A percentile compares a stretch with the other conserved stretches of the same genome.
Evolutionary conservation across 345 rosid genomes (phyloP).

Genomic region (Populus simonii): DNA sequence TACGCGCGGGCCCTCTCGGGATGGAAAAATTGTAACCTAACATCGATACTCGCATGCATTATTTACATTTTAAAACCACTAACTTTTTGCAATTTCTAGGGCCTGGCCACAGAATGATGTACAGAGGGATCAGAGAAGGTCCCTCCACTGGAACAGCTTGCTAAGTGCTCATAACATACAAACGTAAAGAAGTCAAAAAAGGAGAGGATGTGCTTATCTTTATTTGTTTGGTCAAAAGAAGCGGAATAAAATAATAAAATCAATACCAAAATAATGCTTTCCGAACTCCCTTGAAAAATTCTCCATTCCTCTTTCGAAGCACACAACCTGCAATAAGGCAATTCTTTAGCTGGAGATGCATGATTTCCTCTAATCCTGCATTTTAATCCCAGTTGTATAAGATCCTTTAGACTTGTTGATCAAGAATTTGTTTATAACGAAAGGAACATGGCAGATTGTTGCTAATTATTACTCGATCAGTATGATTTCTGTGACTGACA

Average conservation of each 20-base stretch:
- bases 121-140: neutral
- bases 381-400: too few relatives aligned
- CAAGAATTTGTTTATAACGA: neutral
- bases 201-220: neutral
- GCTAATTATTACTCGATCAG: too few relatives aligned
- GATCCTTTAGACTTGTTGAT: neutral
- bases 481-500: too few relatives aligned
- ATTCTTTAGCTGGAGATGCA: neutral
- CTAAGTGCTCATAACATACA: slow-evolving; percentile 4
- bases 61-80: too few relatives aligned
- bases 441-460: too few relatives aligned
- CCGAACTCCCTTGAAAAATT: neutral
- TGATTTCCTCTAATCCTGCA: neutral
- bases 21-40: neutral
- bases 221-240: neutral
- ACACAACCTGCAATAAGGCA: neutral
- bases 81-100: neutral
- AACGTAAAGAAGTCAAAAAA: slow-evolving; percentile 1
- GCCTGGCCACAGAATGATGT: neutral
- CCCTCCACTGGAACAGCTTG: slow-evolving; percentile 1
- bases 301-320: neutral
- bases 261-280: slow-evolving; percentile 11
- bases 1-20: too few relatives aligned
- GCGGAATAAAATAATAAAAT: slow-evolving; percentile 2
- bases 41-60: neutral